These are phyloP conservation scores for Syncephalastrum racemosum DNA, from an alignment of 371 early-diverging fungal genomes.

Conservation along the genomic window DNA sequence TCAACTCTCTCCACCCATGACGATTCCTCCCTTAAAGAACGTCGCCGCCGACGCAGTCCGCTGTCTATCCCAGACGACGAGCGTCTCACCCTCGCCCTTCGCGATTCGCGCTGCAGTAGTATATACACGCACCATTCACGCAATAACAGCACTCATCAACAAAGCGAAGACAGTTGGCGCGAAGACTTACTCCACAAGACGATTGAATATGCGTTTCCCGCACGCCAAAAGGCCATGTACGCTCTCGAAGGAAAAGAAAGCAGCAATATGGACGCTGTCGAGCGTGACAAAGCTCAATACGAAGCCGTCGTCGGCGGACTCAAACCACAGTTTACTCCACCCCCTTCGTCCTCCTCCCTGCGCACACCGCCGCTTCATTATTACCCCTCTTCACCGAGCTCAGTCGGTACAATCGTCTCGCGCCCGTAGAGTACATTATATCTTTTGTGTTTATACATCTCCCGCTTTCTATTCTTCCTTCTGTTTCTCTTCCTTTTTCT, in stretches of 20 bases:
- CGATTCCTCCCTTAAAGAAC: slow-evolving; percentile 13
- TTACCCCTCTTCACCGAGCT: slow-evolving; percentile 13
- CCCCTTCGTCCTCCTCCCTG: slow-evolving; percentile 4
- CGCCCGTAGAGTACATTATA: too few species aligned
- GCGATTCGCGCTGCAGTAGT: too few species aligned
- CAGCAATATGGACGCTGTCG: slow-evolving; percentile 4
- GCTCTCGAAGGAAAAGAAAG: slow-evolving; percentile 14
- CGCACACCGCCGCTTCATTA: slow-evolving; percentile 1
- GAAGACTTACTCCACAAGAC: too few species aligned
- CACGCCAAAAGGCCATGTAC: slow-evolving; percentile 12
- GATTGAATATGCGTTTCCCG: not conserved
- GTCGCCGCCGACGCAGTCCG: slow-evolving; percentile 21
- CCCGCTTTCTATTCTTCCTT: slow-evolving; percentile 6
- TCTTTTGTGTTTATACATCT: too few species aligned
- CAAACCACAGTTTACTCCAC: not conserved
- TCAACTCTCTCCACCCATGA: not conserved
- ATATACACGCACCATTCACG: slow-evolving; percentile 8
- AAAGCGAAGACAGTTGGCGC: not conserved
- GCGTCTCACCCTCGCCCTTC: slow-evolving; percentile 3
- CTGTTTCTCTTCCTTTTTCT: slow-evolving; percentile 12
- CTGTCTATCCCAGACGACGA: slow-evolving; percentile 18
- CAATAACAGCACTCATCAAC: not conserved
- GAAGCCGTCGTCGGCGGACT: slow-evolving; percentile 25
- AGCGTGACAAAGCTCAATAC: slow-evolving; percentile 33
- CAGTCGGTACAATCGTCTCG: slow-evolving; percentile 6